Conservation (phyloP, 2,329 filamentous ascomycete species). For the Thelonectria rubi region DNA sequence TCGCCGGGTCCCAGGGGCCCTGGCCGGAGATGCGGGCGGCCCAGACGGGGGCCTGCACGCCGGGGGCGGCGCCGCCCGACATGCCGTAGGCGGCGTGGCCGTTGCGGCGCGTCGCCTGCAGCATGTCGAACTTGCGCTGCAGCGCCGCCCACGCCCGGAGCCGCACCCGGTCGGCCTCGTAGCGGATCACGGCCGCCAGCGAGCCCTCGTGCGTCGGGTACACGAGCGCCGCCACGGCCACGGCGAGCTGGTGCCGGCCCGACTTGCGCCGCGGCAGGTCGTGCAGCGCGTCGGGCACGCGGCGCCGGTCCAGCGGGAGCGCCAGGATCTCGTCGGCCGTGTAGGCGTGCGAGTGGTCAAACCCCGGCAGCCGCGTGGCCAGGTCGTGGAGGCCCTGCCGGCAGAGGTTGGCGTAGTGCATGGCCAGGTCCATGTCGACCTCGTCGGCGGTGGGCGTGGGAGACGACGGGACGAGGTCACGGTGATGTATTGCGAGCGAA, state of each 20-base stretch:
- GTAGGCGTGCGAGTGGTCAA: slow-evolving; percentile 44
- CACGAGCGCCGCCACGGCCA: slow-evolving; percentile 45
- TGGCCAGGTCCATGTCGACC: slow-evolving; percentile 41
- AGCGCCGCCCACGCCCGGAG: slow-evolving; percentile 49
- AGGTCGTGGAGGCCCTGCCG: slow-evolving; percentile 43
- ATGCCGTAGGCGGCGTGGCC: slow-evolving; percentile 43
- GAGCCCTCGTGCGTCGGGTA: slow-evolving; percentile 48
- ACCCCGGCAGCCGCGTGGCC: slow-evolving; percentile 37
- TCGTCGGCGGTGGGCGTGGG: background rate
- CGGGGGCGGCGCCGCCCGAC: slow-evolving; percentile 44
- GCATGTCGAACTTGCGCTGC: slow-evolving; percentile 48
- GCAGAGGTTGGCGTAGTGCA: slow-evolving; percentile 43
- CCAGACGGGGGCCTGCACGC: slow-evolving; percentile 47
- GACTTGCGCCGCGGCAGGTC: slow-evolving; percentile 49
- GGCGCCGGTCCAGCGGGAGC: slow-evolving; percentile 44
- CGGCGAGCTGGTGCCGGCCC: slow-evolving; percentile 43
- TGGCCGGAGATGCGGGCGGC: slow-evolving; percentile 46
- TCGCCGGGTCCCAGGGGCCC: slow-evolving; percentile 47
- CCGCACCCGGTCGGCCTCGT: slow-evolving; percentile 49
- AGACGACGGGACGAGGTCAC: background rate
- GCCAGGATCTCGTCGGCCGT: slow-evolving; percentile 49
- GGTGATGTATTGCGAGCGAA: slow-evolving; percentile 30
- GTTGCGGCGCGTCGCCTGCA: slow-evolving; percentile 46
- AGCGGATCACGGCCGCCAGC: slow-evolving; percentile 50
- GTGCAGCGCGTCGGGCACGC: slow-evolving; percentile 45